Evolutionary conservation across 768 basidiomycete genomes (phyloP), one percentile per base, ranked within the genome.

Genomic region (Xanthoconium stramineum): DNA sequence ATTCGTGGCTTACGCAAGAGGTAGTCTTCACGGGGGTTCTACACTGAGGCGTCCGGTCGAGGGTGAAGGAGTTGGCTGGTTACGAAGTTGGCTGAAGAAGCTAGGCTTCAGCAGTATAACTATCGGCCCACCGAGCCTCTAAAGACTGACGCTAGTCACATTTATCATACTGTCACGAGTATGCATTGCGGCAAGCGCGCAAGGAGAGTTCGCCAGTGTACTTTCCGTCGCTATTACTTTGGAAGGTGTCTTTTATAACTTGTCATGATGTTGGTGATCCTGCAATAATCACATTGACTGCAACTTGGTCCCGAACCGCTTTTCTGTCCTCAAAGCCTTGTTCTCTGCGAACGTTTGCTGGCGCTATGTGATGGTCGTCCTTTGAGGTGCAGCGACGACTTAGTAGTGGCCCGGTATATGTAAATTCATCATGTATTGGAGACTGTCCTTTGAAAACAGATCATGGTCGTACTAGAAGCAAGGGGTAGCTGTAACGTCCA

Each of bases 61-160:
- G 52, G 71, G 71, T 38, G 57, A 61, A 42, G 65, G 68, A 9
- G 67, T 71, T n/a, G 55, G 65, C 10, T 69, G 69, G 71, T 44
- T 71, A 51, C 69, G 67, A 47, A 58, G 55, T 30, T 72, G 64
- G 60, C 59, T 63, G 35, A 71, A 58, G 60, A 69, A 44, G 51
- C 51, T 71, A 17, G 71, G 71, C 32, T 61, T 72, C 30, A 55
- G 65, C 49, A 69, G 62, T 28, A 59, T 71, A 12, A 59, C 70
- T 33, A 40, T 67, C 13, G 71, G 69, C 20, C 58, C 69, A 24
- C 64, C 59, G 40, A 62, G 58, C 35, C 40, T 70, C 5, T 66
- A 61, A 47, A 43, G 47, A 19, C 42, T 28, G 45, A 17, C 35
- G 24, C 24, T 24, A 4, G 24, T 24, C 24, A 24, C 24, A 24